Percentiles rank a stretch among this genome's conserved stretches.
Conservation (phyloP, 148 eudicot genomes). For the Cornus florida region DNA sequence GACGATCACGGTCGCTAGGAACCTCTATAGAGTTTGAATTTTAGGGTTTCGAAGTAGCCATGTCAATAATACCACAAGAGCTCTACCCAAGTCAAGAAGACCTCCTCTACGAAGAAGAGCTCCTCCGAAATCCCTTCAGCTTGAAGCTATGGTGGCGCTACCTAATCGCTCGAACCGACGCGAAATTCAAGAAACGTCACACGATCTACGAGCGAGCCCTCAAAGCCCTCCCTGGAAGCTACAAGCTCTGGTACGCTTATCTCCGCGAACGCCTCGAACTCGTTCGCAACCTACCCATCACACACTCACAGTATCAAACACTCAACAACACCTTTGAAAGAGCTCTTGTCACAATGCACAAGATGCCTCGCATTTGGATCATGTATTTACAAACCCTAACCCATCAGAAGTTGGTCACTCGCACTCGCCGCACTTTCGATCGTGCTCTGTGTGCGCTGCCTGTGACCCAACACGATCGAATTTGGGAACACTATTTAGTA, state of each 20-base stretch:
- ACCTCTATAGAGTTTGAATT: no score
- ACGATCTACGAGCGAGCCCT: conserved; percentile 88
- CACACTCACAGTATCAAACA: conserved; percentile 16
- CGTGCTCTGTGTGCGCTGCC: conserved; percentile 88
- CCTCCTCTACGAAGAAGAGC: conserved; percentile 71
- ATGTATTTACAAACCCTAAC: conserved; percentile 69
- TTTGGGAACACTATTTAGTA: conserved; percentile 76
- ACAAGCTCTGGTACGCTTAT: conserved; percentile 93
- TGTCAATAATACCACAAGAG: conserved; percentile 20
- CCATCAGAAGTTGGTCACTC: conserved; percentile 55
- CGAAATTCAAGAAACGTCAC: conserved; percentile 65
- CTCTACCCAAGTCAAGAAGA: conserved; percentile 57
- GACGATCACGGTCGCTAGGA: no score
- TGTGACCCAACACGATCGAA: conserved; percentile 88
- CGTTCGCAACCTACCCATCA: conserved; percentile 60
- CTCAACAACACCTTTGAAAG: conserved; percentile 90
- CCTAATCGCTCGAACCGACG: conserved; percentile 48
- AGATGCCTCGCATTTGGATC: conserved; percentile 95
- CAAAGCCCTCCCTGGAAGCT: conserved; percentile 84
- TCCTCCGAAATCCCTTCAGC: conserved; percentile 77
- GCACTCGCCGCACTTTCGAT: conserved; percentile 70
- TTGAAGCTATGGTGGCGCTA: conserved; percentile 96
- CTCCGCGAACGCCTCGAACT: conserved; percentile 80
- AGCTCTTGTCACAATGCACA: conserved; percentile 90
- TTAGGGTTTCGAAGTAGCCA: conserved; percentile 4